A percentile compares a stretch with the other conserved stretches of the same genome.
phyloP scores from a whole-genome alignment of 192 early-diverging fungal species.

The Coemansia sp. region DNA sequence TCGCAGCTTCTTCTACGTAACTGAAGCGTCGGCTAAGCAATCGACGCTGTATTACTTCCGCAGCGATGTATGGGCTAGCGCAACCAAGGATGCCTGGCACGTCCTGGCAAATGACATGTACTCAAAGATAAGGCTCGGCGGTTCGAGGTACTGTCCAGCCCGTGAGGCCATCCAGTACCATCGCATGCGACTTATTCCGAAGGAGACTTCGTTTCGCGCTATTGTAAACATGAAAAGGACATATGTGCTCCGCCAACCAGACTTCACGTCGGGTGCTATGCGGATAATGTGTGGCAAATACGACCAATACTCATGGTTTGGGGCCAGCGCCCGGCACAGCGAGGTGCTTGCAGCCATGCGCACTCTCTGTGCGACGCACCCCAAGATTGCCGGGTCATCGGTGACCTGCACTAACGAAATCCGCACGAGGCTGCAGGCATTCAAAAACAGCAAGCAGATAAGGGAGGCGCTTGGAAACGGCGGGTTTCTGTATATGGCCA shows the following conservation, averaged over 20 bases:
- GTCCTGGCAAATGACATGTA: constrained; percentile 44
- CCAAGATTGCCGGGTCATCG: constrained; percentile 39
- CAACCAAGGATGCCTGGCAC: constrained; percentile 51
- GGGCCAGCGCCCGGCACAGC: constrained; percentile 15
- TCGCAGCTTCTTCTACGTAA: constrained; percentile 73
- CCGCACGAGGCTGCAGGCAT: constrained; percentile 37
- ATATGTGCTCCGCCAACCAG: constrained; percentile 8
- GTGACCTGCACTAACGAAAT: constrained; percentile 52
- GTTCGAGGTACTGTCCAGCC: constrained; percentile 3
- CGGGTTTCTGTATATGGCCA: constrained; percentile 64
- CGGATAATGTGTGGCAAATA: not conserved
- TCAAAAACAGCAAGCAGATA: constrained; percentile 19
- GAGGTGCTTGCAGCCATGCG: constrained; percentile 35
- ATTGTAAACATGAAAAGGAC: constrained; percentile 68
- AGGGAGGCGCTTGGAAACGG: constrained; percentile 2
- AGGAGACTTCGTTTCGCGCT: constrained; percentile 67
- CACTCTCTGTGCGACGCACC: constrained; percentile 10
- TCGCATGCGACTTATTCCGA: constrained; percentile 79
- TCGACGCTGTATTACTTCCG: constrained; percentile 74
- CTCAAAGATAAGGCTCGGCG: constrained; percentile 1
- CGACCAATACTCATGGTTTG: not conserved
- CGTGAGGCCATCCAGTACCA: constrained; percentile 46
- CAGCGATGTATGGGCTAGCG: constrained; percentile 66
- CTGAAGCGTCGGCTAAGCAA: constrained; percentile 64
- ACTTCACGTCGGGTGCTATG: not conserved